phyloP scores from a whole-genome alignment of 1,284 basidiomycete genomes.

The Fomitopsis schrenkii region DNA sequence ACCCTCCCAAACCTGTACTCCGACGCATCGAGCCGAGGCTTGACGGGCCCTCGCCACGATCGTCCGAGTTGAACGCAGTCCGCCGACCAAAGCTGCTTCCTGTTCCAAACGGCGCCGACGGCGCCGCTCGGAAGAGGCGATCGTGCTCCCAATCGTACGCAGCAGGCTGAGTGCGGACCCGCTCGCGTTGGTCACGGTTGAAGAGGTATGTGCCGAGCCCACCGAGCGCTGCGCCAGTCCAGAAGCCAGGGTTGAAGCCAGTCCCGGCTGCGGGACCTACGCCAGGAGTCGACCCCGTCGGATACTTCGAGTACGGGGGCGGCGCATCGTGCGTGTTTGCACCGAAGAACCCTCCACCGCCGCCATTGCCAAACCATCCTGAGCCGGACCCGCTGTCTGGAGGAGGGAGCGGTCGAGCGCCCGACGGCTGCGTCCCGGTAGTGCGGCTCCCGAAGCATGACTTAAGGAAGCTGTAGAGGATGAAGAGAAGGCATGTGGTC shows the following conservation, averaged over 20 bases:
- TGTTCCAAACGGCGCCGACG: constrained; percentile 2
- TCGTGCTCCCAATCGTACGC: constrained; percentile 53
- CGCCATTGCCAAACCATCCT: constrained; percentile 45
- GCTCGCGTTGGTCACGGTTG: constrained; percentile 31
- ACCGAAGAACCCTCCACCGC: constrained; percentile 26
- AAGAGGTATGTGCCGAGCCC: constrained; percentile 58
- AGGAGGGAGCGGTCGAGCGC: constrained; percentile 31
- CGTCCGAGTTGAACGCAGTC: constrained; percentile 29
- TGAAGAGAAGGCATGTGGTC: constrained; percentile 46
- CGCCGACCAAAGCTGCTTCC: constrained; percentile 2
- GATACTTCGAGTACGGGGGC: constrained; percentile 70
- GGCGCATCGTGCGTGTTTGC: constrained; percentile 50
- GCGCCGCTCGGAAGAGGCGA: constrained; percentile 17
- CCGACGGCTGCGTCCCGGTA: constrained; percentile 17
- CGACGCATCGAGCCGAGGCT: constrained; percentile 59
- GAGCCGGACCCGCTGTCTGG: constrained; percentile 29
- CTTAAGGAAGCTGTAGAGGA: constrained; percentile 53
- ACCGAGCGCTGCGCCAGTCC: constrained; percentile 72
- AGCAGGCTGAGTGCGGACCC: constrained; percentile 22
- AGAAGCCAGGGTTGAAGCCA: constrained; percentile 70
- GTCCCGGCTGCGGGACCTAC: constrained; percentile 19
- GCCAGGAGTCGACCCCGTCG: constrained; percentile 19
- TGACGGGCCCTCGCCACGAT: constrained; percentile 68
- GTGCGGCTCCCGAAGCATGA: constrained; percentile 41
- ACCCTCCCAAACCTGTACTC: constrained; percentile 70